Percentiles rank a stretch among this genome's conserved stretches.
phyloP scores from a whole-genome alignment of 768 basidiomycete species.

The Xanthoconium stramineum region DNA sequence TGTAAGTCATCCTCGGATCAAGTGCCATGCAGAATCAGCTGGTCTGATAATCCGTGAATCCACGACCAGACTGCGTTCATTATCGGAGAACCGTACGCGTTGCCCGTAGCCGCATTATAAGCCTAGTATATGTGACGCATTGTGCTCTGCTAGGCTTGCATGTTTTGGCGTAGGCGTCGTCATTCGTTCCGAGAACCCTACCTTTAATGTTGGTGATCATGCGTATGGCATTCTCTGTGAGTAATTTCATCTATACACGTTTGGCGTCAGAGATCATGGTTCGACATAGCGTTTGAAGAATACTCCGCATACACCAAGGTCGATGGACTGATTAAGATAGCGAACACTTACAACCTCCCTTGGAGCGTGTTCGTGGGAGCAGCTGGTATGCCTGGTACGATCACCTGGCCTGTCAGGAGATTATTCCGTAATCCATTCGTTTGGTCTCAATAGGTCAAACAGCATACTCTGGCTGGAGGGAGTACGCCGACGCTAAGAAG shows the following conservation, averaged over 20 bases:
- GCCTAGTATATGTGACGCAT: background rate
- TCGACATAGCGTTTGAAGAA: conserved; percentile 29
- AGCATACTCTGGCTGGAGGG: conserved; percentile 18
- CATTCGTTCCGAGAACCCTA: conserved; percentile 11
- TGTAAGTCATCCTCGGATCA: conserved; percentile 1
- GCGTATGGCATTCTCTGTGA: conserved; percentile 26
- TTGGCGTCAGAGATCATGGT: conserved; percentile 40
- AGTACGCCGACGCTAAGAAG: conserved; percentile 15
- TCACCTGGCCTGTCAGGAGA: conserved; percentile 7
- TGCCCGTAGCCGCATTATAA: background rate
- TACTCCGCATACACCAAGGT: conserved; percentile 3
- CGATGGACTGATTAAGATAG: conserved; percentile 9
- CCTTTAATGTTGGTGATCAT: conserved; percentile 3
- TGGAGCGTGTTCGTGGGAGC: conserved; percentile 31
- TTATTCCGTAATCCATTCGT: background rate
- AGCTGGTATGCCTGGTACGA: conserved; percentile 29
- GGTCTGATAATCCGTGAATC: background rate
- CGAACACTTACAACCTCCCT: conserved; percentile 28
- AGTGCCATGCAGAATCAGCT: background rate
- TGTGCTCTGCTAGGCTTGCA: background rate
- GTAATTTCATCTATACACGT: conserved; percentile 31
- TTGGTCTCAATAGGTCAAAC: conserved; percentile 21
- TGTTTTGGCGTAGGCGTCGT: conserved; percentile 41
- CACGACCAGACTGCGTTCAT: conserved; percentile 3
- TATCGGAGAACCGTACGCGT: conserved; percentile 17